Evolutionary conservation across 345 rosid species (phyloP), one percentile per base, ranked within the genome.

Genomic region (Eucalyptus pauciflora): DNA sequence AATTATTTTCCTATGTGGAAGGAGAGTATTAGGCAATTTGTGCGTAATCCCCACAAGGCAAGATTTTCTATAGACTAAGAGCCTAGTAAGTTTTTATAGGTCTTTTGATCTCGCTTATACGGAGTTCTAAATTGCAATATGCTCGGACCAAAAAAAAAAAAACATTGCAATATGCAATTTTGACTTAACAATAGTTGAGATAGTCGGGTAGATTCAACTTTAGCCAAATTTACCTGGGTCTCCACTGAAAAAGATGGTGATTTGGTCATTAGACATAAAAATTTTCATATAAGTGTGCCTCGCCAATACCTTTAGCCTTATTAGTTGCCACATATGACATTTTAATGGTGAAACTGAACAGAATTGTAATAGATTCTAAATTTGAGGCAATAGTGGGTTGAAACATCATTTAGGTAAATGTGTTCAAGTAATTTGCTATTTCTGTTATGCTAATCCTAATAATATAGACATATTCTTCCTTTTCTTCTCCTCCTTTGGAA

Each of bases 31-130:
- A n/a, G n/a, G n/a, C n/a, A n/a, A n/a, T n/a, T n/a, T n/a, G n/a
- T n/a, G n/a, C n/a, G n/a, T n/a, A n/a, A n/a, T n/a, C n/a, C n/a
- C 60, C 60, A 22, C 2, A 54, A 27, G 60, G 11, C 60, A 54
- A 54, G 60, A 54, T 18, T 20, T 54, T 54, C 5, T 54, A 8
- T 0, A 4, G 60, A 54, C 60, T 54, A 22, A 20, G 60, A 54
- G 60, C 60, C 60, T 54, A 54, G 60, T 11, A 20, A 54, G 60
- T 54, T 54, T 54, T 54, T 22, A 2, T 18, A 54, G 60, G 27
- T 54, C 1, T 20, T 18, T 0, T 5, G 60, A 20, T 1, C 54
- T 51, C 5, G 20, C 2, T 54, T 54, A 54, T 20, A 54, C 0
- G 2, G 60, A 54, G 5, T 54, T 54, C 60, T 20, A 18, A 20